Evolutionary conservation across 495 filamentous ascomycete genomes (phyloP), one percentile per base, ranked within the genome.

Genomic region (Neurospora sp.): DNA sequence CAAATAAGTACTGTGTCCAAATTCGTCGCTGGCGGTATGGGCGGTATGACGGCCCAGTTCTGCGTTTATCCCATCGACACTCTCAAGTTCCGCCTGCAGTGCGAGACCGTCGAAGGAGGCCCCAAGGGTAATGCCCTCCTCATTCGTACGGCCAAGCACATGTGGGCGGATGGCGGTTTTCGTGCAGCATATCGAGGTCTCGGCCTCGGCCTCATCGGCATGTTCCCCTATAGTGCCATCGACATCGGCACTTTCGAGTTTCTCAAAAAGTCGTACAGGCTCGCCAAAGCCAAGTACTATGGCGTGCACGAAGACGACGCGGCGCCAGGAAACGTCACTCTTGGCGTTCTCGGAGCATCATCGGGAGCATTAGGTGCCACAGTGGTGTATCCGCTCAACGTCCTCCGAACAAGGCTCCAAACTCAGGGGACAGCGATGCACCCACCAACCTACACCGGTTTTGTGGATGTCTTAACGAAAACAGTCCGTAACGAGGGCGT

Each of bases 221-320:
- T 98, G 90, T 98, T 98, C 78, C 96, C 96, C 2, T 99, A 99
- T 81, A 93, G 93, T 41, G 96, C 96, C 44, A 96, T 99, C 80
- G 96, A 99, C 79, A 89, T 99, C 73, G 92, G 93, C 48, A 97
- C 93, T 0, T 99, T 98, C 76, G 96, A 99, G 81, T 90, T 94
- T 69, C 85, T 97, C 71, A 99, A 99, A 84, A 88, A 88, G 39
- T 84, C 83, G 7, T 87, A 97, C 71, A 83, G 90, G 3, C 84
- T 83, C 11, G 89, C 89, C 59, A 91, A 94, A 76, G 93, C 93
- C n/a, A 88, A 86, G 40, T 83, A 86, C 22, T 79, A 88, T 27
- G 85, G 90, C 69, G 91, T 90, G 71, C 91, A 94, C 76, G 93
- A 97, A 78, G 92, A 96, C 53, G 94, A 97, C 76, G 88, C 92